Base-by-base conservation (phyloP, 352 stramenopile genomes). In the Thraustochytrium sp. region DNA sequence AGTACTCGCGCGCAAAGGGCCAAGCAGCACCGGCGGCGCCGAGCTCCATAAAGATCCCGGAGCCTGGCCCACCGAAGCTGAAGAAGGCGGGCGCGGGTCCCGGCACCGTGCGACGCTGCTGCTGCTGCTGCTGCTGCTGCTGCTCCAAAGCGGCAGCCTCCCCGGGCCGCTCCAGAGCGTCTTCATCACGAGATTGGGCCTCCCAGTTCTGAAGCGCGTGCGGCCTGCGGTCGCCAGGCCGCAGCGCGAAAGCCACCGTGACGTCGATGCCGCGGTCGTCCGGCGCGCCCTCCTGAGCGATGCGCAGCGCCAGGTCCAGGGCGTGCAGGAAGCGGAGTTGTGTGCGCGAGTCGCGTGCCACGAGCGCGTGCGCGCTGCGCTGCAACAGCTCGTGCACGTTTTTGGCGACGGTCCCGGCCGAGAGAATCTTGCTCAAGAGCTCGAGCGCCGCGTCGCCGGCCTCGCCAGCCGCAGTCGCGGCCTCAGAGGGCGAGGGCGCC, bases 1-100 rank as follows among this genome's bases (percentile, higher is more conserved):
- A 80, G 29, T 80, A 80, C 51, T 80, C 68, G 37, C 53, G 31
- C 18, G 42, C 8, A 44, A 80, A 80, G 29, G 68, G 68, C 68
- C 68, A 80, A 9, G 26, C 23, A 29, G n/a, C 51, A 29, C 76
- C 9, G n/a, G 26, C 23, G 48, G n/a, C 51, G 26, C 76, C 9
- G 8, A 13, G n/a, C 23, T 46, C 23, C 37, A 80, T 68, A 0
- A 21, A 8, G 5, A 80, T 80, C 4, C 68, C 44, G 5, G 68
- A 23, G 11, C 53, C 37, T 0, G 68, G 68, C 26, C 48, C 68
- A 18, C 48, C 68, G 26, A 80, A 80, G 53, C 34, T 65, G 29
- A 80, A 80, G 9, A 80, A 80, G 8, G 31, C 31, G n/a, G 26
- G 68, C 44, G 46, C 36, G 40, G 2, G 31, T 37, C 23, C 11